phyloP scores from a whole-genome alignment of 2,329 filamentous ascomycete genomes.

The Aureobasidium zeae region DNA sequence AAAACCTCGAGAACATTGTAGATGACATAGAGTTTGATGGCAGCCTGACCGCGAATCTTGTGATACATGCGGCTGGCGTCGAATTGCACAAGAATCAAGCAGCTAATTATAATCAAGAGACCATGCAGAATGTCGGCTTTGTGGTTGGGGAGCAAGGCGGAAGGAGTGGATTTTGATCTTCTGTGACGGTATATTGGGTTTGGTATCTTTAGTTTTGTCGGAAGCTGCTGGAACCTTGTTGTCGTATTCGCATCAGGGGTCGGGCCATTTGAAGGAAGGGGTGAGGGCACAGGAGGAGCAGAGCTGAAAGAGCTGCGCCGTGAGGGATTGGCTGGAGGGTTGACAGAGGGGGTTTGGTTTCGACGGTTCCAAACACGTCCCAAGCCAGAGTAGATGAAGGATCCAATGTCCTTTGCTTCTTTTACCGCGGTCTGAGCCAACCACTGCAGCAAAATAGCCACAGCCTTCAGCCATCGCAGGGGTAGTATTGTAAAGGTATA shows the following conservation, averaged over 20 bases:
- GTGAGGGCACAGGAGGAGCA: background rate
- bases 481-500: conserved; percentile 95
- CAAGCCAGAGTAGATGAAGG: conserved; percentile 70
- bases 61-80: conserved; percentile 98
- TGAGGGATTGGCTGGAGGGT: conserved; percentile 6
- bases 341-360: conserved; percentile 13
- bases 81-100: conserved; percentile 74
- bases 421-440: conserved; percentile 64
- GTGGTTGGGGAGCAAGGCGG: conserved; percentile 73
- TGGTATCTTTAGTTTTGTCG: conserved; percentile 6
- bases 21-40: conserved; percentile 97
- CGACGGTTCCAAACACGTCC: conserved; percentile 63
- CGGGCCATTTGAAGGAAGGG: background rate
- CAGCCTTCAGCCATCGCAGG: conserved; percentile 72
- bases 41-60: conserved; percentile 88
- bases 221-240: conserved; percentile 6
- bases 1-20: conserved; percentile 94
- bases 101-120: conserved; percentile 76
- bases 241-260: background rate
- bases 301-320: conserved; percentile 19
- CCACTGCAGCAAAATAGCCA: conserved; percentile 67
- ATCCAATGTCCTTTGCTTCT: conserved; percentile 61
- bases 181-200: conserved; percentile 46
- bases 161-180: conserved; percentile 75
- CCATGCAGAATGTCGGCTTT: conserved; percentile 94